Percentiles rank a stretch among this genome's conserved stretches.
Evolutionary conservation across 139 green algal species (phyloP).

Genomic region (Haematococcus sp.): DNA sequence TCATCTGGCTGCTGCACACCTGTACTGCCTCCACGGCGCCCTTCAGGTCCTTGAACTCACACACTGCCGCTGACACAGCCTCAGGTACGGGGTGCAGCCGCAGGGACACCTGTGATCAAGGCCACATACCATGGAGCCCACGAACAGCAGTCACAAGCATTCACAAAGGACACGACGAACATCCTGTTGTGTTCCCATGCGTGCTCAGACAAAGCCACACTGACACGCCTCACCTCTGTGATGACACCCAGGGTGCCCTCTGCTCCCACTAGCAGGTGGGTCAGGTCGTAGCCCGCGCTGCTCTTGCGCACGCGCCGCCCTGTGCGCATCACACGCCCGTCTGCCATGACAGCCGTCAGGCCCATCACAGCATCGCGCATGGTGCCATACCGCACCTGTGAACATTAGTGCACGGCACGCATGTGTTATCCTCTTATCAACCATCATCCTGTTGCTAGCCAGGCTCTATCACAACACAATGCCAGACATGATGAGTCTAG

Average conservation of each 20-base stretch:
- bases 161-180: no score
- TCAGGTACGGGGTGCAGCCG: constrained; percentile 52
- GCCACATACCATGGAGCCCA: not conserved
- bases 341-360: constrained; percentile 53
- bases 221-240: constrained; percentile 37
- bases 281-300: constrained; percentile 65
- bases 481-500: no score
- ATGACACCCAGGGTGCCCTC: constrained; percentile 68
- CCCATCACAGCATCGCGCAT: constrained; percentile 69
- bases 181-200: no score
- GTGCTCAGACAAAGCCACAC: no score
- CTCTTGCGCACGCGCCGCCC: constrained; percentile 48
- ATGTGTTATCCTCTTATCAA: not conserved
- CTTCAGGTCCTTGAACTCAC: constrained; percentile 40
- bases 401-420: not conserved
- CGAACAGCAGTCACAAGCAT: no score
- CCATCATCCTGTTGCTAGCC: not conserved
- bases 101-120: constrained; percentile 32
- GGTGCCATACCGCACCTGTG: constrained; percentile 57
- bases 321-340: constrained; percentile 28
- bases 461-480: not conserved
- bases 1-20: no score
- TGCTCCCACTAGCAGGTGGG: constrained; percentile 54
- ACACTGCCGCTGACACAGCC: constrained; percentile 48
- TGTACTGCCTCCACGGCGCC: constrained; percentile 50